These are phyloP conservation scores for Cyberlindnera samutprakarnensis DNA, from an alignment of 805 yeast species.

Conservation along the genomic window DNA sequence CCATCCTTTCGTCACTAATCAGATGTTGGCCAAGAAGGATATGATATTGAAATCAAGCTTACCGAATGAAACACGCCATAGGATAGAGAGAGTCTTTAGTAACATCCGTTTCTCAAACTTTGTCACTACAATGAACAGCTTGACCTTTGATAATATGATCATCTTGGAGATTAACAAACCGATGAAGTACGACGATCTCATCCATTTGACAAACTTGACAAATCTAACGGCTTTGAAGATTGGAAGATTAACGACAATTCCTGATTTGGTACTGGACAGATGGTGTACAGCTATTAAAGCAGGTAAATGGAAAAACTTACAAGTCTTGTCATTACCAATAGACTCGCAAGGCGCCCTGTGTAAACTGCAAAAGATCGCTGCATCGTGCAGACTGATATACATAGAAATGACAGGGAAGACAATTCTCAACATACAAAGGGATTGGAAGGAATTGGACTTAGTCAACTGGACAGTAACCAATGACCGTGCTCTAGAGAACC, in stretches of 20 bases:
- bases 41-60: conserved; percentile 12
- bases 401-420: conserved; percentile 12
- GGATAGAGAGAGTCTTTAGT: conserved; percentile 28
- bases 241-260: conserved; percentile 5
- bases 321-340: conserved; percentile 15
- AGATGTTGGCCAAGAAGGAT: conserved; percentile 10
- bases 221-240: conserved; percentile 15
- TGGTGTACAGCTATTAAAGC: conserved; percentile 19
- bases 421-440: conserved; percentile 7
- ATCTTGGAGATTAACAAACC: conserved; percentile 15
- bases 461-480: conserved; percentile 11
- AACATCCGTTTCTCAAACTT: conserved; percentile 17
- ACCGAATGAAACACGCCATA: conserved; percentile 20
- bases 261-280: conserved; percentile 14
- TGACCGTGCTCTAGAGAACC: conserved; percentile 5
- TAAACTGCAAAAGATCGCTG: conserved; percentile 13
- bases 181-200: conserved; percentile 10
- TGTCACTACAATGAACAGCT: conserved; percentile 8
- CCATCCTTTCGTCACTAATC: conserved; percentile 8
- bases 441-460: conserved; percentile 15
- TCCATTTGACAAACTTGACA: conserved; percentile 14
- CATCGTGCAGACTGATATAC: conserved; percentile 10
- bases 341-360: conserved; percentile 11
- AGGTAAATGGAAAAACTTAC: conserved; percentile 17
- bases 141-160: conserved; percentile 11